Base-by-base conservation (phyloP, 371 early-diverging fungal genomes). In the Coemansia sp. region DNA sequence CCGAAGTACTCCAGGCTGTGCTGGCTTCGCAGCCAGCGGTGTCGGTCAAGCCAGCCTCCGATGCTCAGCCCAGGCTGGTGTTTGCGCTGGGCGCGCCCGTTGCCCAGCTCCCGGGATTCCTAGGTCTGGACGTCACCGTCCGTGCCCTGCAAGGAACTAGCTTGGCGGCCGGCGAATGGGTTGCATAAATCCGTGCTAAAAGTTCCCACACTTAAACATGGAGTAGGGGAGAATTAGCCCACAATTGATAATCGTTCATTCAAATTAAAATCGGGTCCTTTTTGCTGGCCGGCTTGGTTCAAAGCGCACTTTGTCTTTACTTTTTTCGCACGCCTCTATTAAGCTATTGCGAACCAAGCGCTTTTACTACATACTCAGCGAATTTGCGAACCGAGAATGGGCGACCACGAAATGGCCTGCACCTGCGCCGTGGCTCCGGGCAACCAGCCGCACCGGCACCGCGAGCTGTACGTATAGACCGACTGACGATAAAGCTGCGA, bases 321-420 rank as follows among this genome's bases (percentile, higher is more conserved):
- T 14, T 58, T 58, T 38, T 36, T 5, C 31, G 7, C 26, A 30
- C 26, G 41, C 34, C 3, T 30, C 4, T 61, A 39, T 32, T 50
- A 16, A n/a, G 16, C 20, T 45, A 20, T 55, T 38, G 36, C 16
- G 20, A 38, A 9, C 41, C 7, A 9, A 40, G 16, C 20, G 8
- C 49, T 30, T 5, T 30, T 20, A n/a, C 49, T 48, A 48, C 30
- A 48, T 9, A 7, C 20, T 31, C 16, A 32, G 30, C 30, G 34
- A 31, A 52, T 35, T 35, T 35, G 53, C 36, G 7, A 34, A 13
- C 56, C 14, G 9, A 47, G 41, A 58, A 74, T 74, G 75, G 26
- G 51, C 41, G 75, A 74, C 66, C 54, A 58, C 41, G 75, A 70
- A 49, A 74, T 74, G 75, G 35, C 63, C 41, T 76, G 76, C 62